A percentile compares a stretch with the other conserved stretches of the same genome.
These are phyloP conservation scores for Fraxinus latifolia DNA, from an alignment of 305 asterid species.

Conservation along the genomic window DNA sequence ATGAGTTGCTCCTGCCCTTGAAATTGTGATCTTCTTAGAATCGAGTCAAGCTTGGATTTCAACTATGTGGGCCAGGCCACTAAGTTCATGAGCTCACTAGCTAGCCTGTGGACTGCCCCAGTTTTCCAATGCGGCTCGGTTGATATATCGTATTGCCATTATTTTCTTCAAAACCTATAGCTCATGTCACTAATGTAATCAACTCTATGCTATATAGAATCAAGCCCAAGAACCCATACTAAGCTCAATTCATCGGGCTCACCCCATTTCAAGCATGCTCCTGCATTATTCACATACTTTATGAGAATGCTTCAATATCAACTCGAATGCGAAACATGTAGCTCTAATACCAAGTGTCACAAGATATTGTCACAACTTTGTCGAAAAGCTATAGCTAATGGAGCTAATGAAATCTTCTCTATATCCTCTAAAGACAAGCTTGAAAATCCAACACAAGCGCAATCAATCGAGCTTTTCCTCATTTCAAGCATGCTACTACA, in stretches of 20 bases:
- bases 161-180: background rate
- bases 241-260: background rate
- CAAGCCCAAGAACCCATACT: background rate
- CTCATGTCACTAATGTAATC: background rate
- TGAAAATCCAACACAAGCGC: background rate
- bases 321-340: no score
- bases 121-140: background rate
- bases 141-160: background rate
- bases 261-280: background rate
- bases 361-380: background rate
- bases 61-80: background rate
- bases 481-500: background rate
- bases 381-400: background rate
- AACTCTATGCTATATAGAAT: no score
- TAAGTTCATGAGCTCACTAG: background rate
- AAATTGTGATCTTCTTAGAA: no score
- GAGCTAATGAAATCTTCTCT: background rate
- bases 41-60: background rate
- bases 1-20: background rate
- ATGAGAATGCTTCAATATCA: background rate
- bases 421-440: background rate
- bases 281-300: background rate
- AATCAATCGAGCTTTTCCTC: background rate
- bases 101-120: background rate
- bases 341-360: background rate